Evolutionary conservation across 108 stramenopile genomes (phyloP).

Genomic region (Skeletonema tropicum): DNA sequence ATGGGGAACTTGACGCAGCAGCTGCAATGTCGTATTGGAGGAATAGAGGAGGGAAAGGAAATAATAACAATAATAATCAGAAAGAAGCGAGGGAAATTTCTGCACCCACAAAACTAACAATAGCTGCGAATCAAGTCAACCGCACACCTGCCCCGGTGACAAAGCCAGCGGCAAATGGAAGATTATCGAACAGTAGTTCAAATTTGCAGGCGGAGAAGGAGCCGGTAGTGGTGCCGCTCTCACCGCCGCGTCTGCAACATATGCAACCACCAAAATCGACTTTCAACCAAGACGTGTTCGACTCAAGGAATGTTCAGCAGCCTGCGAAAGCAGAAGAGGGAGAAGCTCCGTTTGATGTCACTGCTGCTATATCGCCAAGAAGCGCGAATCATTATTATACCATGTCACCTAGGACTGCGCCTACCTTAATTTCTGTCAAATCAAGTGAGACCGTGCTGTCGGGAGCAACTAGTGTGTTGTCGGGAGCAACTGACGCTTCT

Average conservation of each 20-base stretch:
- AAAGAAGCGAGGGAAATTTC: not conserved
- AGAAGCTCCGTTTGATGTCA: conserved; percentile 1
- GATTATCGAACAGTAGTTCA: not conserved
- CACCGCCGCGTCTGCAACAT: not conserved
- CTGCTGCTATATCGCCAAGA: not conserved
- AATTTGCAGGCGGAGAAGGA: not conserved
- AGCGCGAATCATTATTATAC: not conserved
- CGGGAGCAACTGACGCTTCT: conserved; percentile 24
- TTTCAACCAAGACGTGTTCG: not conserved
- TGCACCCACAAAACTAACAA: not conserved
- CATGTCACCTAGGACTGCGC: not conserved
- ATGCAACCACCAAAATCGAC: not conserved
- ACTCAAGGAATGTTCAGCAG: not conserved
- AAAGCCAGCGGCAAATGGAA: not conserved
- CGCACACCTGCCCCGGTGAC: not conserved
- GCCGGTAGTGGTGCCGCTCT: not conserved
- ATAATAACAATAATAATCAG: not conserved
- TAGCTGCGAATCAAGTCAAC: not conserved
- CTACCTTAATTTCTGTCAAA: not conserved
- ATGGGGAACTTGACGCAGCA: conserved; percentile 5
- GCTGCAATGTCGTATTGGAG: conserved; percentile 2
- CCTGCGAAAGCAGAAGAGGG: not conserved
- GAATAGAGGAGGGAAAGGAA: not conserved
- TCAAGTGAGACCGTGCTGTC: conserved; percentile 24
- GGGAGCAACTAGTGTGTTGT: not conserved